These are phyloP conservation scores for Heritiera fomes DNA, from an alignment of 345 rosid species.

Conservation along the genomic window DNA sequence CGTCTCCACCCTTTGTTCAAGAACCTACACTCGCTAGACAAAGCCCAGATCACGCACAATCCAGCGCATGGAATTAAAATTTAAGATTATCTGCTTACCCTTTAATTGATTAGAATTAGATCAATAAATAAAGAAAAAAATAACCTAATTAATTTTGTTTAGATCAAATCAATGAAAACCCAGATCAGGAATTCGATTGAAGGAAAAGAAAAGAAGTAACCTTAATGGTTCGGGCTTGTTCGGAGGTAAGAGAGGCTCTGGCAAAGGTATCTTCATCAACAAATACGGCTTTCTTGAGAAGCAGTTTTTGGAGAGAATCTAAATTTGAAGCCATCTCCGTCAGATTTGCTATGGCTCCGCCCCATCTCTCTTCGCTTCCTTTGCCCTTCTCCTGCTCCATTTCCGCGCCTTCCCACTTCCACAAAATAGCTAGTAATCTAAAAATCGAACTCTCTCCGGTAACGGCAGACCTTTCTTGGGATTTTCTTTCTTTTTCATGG, in stretches of 20 bases:
- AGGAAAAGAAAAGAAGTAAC: constrained; percentile 26
- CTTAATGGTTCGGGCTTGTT: constrained; percentile 92
- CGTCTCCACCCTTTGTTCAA: constrained; percentile 95
- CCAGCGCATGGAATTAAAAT: background rate
- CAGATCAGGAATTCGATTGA: background rate
- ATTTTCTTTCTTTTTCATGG: constrained; percentile 1
- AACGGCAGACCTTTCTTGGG: background rate
- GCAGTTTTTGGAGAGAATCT: constrained; percentile 83
- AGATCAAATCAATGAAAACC: background rate
- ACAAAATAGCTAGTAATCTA: background rate
- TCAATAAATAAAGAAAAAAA: background rate
- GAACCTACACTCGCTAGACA: constrained; percentile 50
- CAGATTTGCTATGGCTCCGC: constrained; percentile 73
- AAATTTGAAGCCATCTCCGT: constrained; percentile 84
- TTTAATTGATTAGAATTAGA: background rate
- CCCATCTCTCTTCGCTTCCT: constrained; percentile 85
- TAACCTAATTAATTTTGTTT: too few relatives aligned
- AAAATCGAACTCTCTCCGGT: background rate
- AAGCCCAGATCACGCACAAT: background rate
- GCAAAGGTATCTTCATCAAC: constrained; percentile 87
- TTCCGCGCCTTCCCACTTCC: constrained; percentile 8
- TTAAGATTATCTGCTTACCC: background rate
- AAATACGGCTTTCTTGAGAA: constrained; percentile 87
- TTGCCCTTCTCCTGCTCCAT: constrained; percentile 56
- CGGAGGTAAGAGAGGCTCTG: constrained; percentile 84